A percentile compares a stretch with the other conserved stretches of the same genome.
Conservation (phyloP, 371 early-diverging fungal genomes). For the Zancudomyces culisetae region DNA sequence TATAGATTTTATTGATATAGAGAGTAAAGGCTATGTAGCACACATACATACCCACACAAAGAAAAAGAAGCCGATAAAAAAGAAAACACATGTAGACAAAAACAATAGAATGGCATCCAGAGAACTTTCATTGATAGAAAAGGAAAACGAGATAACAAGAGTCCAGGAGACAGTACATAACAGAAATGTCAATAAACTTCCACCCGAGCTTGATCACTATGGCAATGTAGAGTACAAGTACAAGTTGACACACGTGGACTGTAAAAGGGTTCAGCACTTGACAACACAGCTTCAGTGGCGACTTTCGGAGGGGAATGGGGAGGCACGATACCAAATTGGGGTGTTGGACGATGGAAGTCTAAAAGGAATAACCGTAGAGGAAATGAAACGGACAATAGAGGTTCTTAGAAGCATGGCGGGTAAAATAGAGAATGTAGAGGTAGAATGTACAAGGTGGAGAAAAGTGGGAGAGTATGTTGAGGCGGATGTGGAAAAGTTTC, state of each 20-base stretch:
- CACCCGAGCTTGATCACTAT: constrained; percentile 61
- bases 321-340: constrained; percentile 76
- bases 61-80: too few species aligned
- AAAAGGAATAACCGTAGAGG: constrained; percentile 36
- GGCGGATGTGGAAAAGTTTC: neutral
- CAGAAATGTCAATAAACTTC: constrained; percentile 24
- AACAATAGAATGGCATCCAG: neutral
- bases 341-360: constrained; percentile 69
- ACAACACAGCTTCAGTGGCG: constrained; percentile 87
- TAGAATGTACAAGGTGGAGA: neutral
- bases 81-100: too few species aligned
- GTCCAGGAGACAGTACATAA: neutral
- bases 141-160: neutral
- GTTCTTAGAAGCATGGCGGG: constrained; percentile 10
- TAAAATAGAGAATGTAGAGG: constrained; percentile 6
- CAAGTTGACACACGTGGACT: constrained; percentile 51
- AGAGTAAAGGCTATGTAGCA: too few species aligned
- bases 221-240: constrained; percentile 86
- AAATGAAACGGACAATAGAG: constrained; percentile 12
- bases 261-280: constrained; percentile 56
- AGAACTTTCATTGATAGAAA: neutral
- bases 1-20: too few species aligned
- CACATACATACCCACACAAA: too few species aligned
- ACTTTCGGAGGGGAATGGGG: constrained; percentile 71
- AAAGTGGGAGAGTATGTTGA: neutral